A percentile compares a stretch with the other conserved stretches of the same genome.
phyloP scores from a whole-genome alignment of 441 rosid genomes.

The Geranium incanum region DNA sequence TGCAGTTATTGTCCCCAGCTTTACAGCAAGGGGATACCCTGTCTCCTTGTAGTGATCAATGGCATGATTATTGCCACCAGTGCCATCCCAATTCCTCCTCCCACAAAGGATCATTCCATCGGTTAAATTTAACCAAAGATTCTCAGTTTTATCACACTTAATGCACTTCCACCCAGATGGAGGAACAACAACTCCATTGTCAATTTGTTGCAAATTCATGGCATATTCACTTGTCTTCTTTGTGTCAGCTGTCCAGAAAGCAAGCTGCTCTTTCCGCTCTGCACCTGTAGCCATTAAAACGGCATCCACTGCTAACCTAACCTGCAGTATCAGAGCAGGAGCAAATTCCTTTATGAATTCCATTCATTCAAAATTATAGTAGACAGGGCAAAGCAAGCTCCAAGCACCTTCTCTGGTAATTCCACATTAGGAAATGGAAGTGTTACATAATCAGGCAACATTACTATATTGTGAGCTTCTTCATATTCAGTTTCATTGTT shows the following conservation, averaged over 20 bases:
- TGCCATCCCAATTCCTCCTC: slow-evolving; percentile 91
- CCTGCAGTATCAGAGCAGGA: slow-evolving; percentile 35
- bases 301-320: slow-evolving; percentile 81
- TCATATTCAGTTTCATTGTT: slow-evolving; percentile 76
- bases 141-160: slow-evolving; percentile 81
- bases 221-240: slow-evolving; percentile 76
- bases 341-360: neutral
- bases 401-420: slow-evolving; percentile 85
- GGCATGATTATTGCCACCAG: slow-evolving; percentile 95
- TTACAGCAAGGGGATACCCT: slow-evolving; percentile 80
- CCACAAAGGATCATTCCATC: slow-evolving; percentile 97
- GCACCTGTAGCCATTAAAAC: slow-evolving; percentile 73
- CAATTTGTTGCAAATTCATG: slow-evolving; percentile 60
- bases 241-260: slow-evolving; percentile 87
- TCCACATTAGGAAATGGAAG: slow-evolving; percentile 88
- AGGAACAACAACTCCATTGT: slow-evolving; percentile 61
- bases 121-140: slow-evolving; percentile 91
- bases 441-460: slow-evolving; percentile 65
- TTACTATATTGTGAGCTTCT: slow-evolving; percentile 53
- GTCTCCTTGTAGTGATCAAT: slow-evolving; percentile 79
- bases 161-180: slow-evolving; percentile 87
- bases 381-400: neutral
- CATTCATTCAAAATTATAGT: neutral
- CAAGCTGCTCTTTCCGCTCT: slow-evolving; percentile 76
- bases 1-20: slow-evolving; percentile 90